Percentiles rank a stretch among this genome's conserved stretches.
These are phyloP conservation scores for Claviceps digitariae DNA, from an alignment of 2,329 filamentous ascomycete genomes.

Conservation along the genomic window DNA sequence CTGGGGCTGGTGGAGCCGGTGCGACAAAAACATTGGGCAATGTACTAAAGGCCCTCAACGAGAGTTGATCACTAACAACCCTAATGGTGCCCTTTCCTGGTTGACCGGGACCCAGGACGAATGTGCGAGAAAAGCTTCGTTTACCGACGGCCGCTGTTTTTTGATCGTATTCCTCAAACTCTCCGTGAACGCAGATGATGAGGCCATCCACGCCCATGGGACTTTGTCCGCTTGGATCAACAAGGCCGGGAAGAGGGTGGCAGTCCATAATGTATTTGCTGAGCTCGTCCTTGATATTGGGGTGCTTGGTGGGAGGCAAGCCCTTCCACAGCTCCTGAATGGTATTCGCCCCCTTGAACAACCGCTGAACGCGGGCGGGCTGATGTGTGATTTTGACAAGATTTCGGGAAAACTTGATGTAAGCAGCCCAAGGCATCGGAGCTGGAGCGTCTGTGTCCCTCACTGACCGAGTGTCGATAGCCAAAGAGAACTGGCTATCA, in stretches of 20 bases:
- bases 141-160: slow-evolving; percentile 42
- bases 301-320: slow-evolving; percentile 62
- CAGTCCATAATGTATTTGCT: slow-evolving; percentile 76
- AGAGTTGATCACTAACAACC: slow-evolving; percentile 68
- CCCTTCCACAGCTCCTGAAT: slow-evolving; percentile 57
- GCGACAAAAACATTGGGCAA: slow-evolving; percentile 30
- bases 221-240: slow-evolving; percentile 53
- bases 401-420: slow-evolving; percentile 69
- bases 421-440: slow-evolving; percentile 54
- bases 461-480: slow-evolving; percentile 49
- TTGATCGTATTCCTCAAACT: slow-evolving; percentile 62
- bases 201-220: slow-evolving; percentile 60
- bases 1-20: slow-evolving; percentile 11
- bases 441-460: slow-evolving; percentile 30
- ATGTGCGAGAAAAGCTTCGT: slow-evolving; percentile 71
- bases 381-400: slow-evolving; percentile 53
- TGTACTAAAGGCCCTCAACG: slow-evolving; percentile 50
- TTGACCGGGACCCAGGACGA: slow-evolving; percentile 63
- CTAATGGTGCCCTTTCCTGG: slow-evolving; percentile 51
- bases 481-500: slow-evolving; percentile 60
- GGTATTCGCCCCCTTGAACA: slow-evolving; percentile 48
- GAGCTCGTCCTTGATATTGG: slow-evolving; percentile 51
- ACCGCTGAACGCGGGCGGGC: slow-evolving; percentile 48
- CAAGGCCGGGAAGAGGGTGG: slow-evolving; percentile 56
- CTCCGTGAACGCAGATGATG: slow-evolving; percentile 66